Base-by-base conservation (phyloP, 495 filamentous ascomycete genomes). In the Hypoxylon cercidicola region DNA sequence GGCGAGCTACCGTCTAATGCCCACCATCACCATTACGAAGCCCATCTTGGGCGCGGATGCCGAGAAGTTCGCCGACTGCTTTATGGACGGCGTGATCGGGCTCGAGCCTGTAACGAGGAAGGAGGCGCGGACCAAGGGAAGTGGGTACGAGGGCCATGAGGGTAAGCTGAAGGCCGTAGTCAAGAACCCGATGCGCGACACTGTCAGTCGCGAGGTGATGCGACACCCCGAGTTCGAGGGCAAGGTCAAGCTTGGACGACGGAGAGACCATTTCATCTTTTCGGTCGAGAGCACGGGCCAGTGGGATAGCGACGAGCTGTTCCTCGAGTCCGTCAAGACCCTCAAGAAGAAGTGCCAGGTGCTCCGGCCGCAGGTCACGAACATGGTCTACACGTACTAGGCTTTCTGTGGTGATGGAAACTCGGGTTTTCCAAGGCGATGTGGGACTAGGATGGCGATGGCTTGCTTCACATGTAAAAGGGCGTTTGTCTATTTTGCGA, bases 201-300 rank as follows among this genome's bases (percentile, higher is more conserved):
- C 94, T 1, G 95, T 99, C 56, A 93, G 89, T 73, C 84, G 96
- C 59, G 96, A 99, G 79, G 93, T 90, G 62, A 74, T 98, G 68
- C 84, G 96, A 40, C 94, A 99, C 72, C 85, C 87, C 39, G 96
- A 98, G 76, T 98, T 99, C 82, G 85, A 95, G 69, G 90, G 83
- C 58, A 98, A 96, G 82, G 96, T 99, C 52, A 93, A 92, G 81
- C 83, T 99, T 11, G 96, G 96, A 41, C 84, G 96, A 25, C 78
- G 91, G 39, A 79, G 90, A 61, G 96, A 99, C 78, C 96, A 99
- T 77, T 99, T 99, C 73, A 97, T 99, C 77, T 99, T 93, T 83
- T 88, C 85, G 55, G 81, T 99, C 6, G 96, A 99, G 83, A 97
- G 93, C 78, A 89, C 92, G 9, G 96, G 96, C 9, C 95, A 98